A percentile compares a stretch with the other conserved stretches of the same genome.
phyloP scores from a whole-genome alignment of 495 filamentous ascomycete genomes.

The Aspergillus mulundensis region DNA sequence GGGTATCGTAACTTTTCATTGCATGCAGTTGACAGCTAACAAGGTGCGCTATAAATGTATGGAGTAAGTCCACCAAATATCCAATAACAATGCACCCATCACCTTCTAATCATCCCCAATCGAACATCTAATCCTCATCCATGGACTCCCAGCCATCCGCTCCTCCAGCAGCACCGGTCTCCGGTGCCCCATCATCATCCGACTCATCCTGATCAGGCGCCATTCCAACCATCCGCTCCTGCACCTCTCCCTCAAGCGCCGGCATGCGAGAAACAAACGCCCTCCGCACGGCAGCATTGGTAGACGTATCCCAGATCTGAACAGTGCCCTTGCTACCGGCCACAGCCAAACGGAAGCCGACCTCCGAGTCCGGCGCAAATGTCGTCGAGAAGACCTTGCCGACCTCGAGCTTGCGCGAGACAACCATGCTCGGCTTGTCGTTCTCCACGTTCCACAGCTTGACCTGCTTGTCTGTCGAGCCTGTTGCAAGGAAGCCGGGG shows the following conservation, averaged over 20 bases:
- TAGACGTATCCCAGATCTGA: constrained; percentile 95
- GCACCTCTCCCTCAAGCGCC: constrained; percentile 53
- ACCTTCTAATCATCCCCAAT: background rate
- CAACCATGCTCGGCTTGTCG: constrained; percentile 77
- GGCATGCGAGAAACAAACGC: constrained; percentile 74
- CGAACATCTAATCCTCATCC: constrained; percentile 66
- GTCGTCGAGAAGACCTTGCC: constrained; percentile 89
- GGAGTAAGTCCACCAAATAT: background rate
- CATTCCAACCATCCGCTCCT: constrained; percentile 74
- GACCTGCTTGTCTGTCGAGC: constrained; percentile 86
- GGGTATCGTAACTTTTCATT: constrained; percentile 14
- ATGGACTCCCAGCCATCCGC: constrained; percentile 79
- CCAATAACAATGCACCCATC: background rate
- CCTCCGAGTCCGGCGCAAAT: constrained; percentile 85
- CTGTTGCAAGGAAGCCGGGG: constrained; percentile 88
- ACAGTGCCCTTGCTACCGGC: constrained; percentile 93
- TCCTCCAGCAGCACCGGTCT: constrained; percentile 46
- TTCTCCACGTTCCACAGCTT: constrained; percentile 93
- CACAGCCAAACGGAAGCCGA: constrained; percentile 86
- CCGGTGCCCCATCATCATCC: constrained; percentile 50
- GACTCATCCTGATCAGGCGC: constrained; percentile 61
- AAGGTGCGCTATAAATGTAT: background rate
- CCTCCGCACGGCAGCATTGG: constrained; percentile 83
- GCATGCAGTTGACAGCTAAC: background rate
- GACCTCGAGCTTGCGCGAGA: constrained; percentile 84